Evolutionary conservation across 192 early-diverging fungal genomes (phyloP), one percentile per base, ranked within the genome.

Genomic region (Spinellus fusiger): DNA sequence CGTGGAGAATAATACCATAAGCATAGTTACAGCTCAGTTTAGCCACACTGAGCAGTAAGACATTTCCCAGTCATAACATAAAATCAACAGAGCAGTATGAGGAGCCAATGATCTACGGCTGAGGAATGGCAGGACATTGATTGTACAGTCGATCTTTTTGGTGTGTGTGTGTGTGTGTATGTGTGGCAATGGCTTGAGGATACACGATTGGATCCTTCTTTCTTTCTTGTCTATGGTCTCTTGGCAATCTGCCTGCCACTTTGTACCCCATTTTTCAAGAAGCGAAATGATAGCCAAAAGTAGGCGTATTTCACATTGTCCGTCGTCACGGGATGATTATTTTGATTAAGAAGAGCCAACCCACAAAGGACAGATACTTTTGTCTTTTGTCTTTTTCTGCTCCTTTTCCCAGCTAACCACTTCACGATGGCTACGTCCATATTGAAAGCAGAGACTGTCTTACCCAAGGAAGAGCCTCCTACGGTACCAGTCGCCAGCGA

Each of bases 231-330:
- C 35, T 25, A 20, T 29, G n/a, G 22, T 51, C 12, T 22, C 12
- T 51, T 4, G 25, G 3, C 49, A 10, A 51, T 51, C 10, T 23
- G 22, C 22, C 16, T 22, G 26, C 49, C 49, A 12, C 13, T 49
- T 16, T 51, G 49, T 4, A 27, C 16, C 16, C 9, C 38, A 8
- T 12, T 40, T 51, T 51, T 51, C 4, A 51, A 51, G 27, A 29
- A 12, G 49, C 49, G 49, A 51, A 51, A 51, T 51, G 27, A 51
- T 12, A 10, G 22, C 49, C 49, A 51, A 51, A 51, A 20, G 12
- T 12, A 25, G 49, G 26, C 49, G 49, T 25, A 4, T 51, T 25
- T 27, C 49, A 51, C 49, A 51, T 51, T 51, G 40, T 44, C 10
- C 18, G 4, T 18, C 22, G 27, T 51, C 49, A 51, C 49, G 49